Percentiles rank a stretch among this genome's conserved stretches.
These are phyloP conservation scores for Elaeis guineensis DNA, from an alignment of 176 grass and related monocot species.

Conservation along the genomic window DNA sequence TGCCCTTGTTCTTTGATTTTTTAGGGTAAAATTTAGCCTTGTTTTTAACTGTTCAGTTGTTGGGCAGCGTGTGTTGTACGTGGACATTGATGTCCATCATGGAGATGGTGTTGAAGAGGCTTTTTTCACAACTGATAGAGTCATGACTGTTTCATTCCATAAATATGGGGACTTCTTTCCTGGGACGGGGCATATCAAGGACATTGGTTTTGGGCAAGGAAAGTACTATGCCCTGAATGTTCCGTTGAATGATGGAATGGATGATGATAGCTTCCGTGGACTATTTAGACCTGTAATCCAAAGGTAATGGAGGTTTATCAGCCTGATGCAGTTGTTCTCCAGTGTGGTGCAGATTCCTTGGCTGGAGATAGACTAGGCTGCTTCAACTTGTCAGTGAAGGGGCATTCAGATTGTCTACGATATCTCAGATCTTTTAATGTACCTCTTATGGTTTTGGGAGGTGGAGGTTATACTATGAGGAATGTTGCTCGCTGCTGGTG, in stretches of 20 bases:
- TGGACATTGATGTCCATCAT: conserved; percentile 97
- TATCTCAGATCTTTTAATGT: conserved; percentile 84
- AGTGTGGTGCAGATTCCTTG: conserved; percentile 86
- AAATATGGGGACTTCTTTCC: conserved; percentile 93
- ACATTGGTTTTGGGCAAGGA: conserved; percentile 51
- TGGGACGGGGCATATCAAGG: conserved; percentile 73
- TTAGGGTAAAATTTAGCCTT: too few species aligned
- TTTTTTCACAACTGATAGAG: conserved; percentile 85
- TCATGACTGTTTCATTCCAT: conserved; percentile 95
- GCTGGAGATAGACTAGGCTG: conserved; percentile 84
- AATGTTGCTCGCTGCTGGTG: conserved; percentile 96
- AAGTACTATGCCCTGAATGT: conserved; percentile 88
- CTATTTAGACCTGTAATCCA: conserved; percentile 68
- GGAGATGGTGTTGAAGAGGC: conserved; percentile 95
- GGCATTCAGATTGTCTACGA: conserved; percentile 81
- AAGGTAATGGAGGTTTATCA: conserved; percentile 75
- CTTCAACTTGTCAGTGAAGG: conserved; percentile 87
- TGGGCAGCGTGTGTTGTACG: conserved; percentile 75
- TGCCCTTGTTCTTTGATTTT: conserved; percentile 16
- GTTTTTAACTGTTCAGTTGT: not conserved
- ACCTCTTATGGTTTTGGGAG: conserved; percentile 84
- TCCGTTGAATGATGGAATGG: conserved; percentile 80
- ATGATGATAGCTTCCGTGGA: conserved; percentile 62
- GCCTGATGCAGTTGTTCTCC: conserved; percentile 83
- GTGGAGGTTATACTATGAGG: conserved; percentile 86